A percentile compares a stretch with the other conserved stretches of the same genome.
Evolutionary conservation across 495 filamentous ascomycete genomes (phyloP).

Genomic region (Penicillium chermesinum): DNA sequence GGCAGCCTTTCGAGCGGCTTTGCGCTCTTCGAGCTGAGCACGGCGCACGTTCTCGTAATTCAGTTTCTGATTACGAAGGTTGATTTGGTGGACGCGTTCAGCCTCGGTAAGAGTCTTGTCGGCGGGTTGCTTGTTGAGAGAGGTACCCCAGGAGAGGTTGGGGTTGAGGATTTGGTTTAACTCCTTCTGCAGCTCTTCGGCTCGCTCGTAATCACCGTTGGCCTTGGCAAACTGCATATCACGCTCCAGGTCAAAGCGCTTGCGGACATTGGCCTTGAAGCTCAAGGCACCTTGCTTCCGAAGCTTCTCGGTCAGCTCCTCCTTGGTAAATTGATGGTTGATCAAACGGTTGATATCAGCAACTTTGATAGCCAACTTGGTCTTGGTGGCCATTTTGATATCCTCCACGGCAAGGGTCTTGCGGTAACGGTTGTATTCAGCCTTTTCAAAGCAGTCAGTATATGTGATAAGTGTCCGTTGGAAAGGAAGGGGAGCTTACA

Average conservation of each 20-base stretch:
- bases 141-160: conserved; percentile 64
- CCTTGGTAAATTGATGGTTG: conserved; percentile 71
- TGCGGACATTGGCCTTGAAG: conserved; percentile 54
- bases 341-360: conserved; percentile 74
- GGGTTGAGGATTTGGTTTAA: conserved; percentile 63
- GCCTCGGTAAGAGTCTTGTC: conserved; percentile 51
- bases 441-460: conserved; percentile 44
- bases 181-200: conserved; percentile 57
- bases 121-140: conserved; percentile 40
- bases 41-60: conserved; percentile 79
- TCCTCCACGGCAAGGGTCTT: conserved; percentile 66
- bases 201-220: conserved; percentile 55
- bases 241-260: conserved; percentile 57
- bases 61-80: conserved; percentile 69
- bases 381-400: conserved; percentile 61
- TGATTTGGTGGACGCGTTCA: conserved; percentile 70
- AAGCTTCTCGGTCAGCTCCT: conserved; percentile 73
- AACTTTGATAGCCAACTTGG: conserved; percentile 63
- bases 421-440: conserved; percentile 81
- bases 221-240: conserved; percentile 60
- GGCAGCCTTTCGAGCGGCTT: conserved; percentile 53
- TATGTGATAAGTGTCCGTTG: background rate
- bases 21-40: conserved; percentile 75
- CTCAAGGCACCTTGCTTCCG: conserved; percentile 59
- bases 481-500: conserved; percentile 36